Evolutionary conservation across 495 filamentous ascomycete genomes (phyloP).

Genomic region (Trichoderma asperelloides): DNA sequence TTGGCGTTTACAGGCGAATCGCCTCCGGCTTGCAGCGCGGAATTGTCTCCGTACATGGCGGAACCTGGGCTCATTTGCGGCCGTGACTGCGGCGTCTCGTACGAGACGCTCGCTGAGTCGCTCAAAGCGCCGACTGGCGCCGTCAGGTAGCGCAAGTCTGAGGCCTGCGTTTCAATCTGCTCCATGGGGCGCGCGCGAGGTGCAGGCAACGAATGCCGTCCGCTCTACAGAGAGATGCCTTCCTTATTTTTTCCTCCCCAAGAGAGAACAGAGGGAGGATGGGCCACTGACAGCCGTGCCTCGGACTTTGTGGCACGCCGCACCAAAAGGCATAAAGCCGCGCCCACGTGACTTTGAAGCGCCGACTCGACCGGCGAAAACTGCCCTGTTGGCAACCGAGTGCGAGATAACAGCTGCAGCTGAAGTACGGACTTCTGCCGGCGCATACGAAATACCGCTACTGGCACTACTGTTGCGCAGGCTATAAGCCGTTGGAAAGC

Average conservation of each 20-base stretch:
- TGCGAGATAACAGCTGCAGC: neutral
- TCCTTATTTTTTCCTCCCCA: neutral
- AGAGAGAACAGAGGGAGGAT: neutral
- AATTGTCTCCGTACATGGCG: slow-evolving; percentile 28
- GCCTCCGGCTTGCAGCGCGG: slow-evolving; percentile 17
- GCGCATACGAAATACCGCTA: no score
- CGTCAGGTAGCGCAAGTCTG: slow-evolving; percentile 43
- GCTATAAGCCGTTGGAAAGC: neutral
- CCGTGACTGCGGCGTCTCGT: slow-evolving; percentile 10
- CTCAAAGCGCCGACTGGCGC: slow-evolving; percentile 17
- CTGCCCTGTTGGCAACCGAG: neutral
- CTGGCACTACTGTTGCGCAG: no score
- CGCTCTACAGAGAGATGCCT: no score
- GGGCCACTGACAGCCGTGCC: neutral
- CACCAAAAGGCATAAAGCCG: neutral
- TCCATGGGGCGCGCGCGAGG: slow-evolving; percentile 29
- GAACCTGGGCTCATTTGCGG: slow-evolving; percentile 17
- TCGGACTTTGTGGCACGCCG: neutral
- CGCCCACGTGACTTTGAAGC: slow-evolving; percentile 1
- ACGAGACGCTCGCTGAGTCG: slow-evolving; percentile 5
- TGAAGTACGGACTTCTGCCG: neutral
- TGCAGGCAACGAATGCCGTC: neutral
- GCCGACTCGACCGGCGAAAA: neutral
- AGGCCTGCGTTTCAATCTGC: slow-evolving; percentile 46
- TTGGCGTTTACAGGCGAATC: neutral